Conservation (phyloP, 192 early-diverging fungal genomes). For the Coemansia sp. region DNA sequence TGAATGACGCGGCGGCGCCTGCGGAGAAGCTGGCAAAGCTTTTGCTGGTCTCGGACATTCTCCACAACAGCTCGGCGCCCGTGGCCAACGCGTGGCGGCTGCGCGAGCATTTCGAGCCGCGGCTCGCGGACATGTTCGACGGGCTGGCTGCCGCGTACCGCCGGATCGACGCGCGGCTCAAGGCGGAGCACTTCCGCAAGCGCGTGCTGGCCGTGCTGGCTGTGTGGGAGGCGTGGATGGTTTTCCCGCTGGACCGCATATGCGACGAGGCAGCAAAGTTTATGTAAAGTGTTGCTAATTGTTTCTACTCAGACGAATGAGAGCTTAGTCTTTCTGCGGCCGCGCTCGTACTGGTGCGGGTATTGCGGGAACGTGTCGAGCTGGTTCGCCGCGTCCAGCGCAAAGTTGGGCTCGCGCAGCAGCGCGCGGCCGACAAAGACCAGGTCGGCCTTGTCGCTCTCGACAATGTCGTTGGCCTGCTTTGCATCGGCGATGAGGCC, state of each 20-base stretch:
- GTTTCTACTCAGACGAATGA: constrained; percentile 27
- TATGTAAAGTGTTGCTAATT: too few relatives aligned
- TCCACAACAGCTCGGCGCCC: constrained; percentile 80
- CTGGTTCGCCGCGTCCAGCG: constrained; percentile 61
- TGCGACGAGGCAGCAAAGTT: constrained; percentile 10
- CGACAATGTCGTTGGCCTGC: constrained; percentile 70
- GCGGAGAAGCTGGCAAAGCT: constrained; percentile 68
- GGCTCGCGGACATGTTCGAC: constrained; percentile 63
- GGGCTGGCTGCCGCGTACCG: constrained; percentile 67
- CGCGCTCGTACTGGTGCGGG: constrained; percentile 64
- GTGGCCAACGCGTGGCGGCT: constrained; percentile 89
- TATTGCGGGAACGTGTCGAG: constrained; percentile 63
- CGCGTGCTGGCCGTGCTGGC: constrained; percentile 63
- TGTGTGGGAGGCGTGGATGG: constrained; percentile 89
- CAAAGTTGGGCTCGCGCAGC: constrained; percentile 71
- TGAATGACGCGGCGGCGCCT: constrained; percentile 56
- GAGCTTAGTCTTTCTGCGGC: constrained; percentile 29
- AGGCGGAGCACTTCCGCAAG: constrained; percentile 76
- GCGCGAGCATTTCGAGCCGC: constrained; percentile 63
- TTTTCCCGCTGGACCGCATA: constrained; percentile 62
- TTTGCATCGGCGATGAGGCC: constrained; percentile 64
- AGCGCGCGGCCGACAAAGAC: constrained; percentile 70
- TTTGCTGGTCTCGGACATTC: constrained; percentile 84
- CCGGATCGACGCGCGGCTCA: constrained; percentile 68
- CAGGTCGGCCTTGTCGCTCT: constrained; percentile 65